Evolutionary conservation across 352 stramenopile species (phyloP).

Genomic region (Saprolegnia parasitica): DNA sequence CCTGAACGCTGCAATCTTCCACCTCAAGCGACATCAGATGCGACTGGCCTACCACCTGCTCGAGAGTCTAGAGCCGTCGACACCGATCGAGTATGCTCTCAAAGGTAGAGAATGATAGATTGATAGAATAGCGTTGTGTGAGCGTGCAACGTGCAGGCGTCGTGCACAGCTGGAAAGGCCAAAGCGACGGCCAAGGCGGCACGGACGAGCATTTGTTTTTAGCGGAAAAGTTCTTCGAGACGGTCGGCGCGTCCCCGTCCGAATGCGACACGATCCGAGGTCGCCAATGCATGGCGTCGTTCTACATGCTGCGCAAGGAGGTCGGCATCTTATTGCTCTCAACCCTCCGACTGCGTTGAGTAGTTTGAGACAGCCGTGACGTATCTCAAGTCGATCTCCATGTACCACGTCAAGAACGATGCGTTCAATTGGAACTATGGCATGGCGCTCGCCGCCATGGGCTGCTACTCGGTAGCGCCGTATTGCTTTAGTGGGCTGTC

Average conservation of each 20-base stretch:
- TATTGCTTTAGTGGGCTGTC: too few species aligned
- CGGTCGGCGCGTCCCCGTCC: constrained; percentile 41
- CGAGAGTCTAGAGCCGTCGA: constrained; percentile 49
- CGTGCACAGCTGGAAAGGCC: constrained; percentile 54
- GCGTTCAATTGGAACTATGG: constrained; percentile 83
- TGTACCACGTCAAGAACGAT: constrained; percentile 49
- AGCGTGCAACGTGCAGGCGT: constrained; percentile 31
- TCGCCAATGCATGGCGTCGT: constrained; percentile 66
- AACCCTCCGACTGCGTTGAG: background rate
- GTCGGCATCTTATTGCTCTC: background rate
- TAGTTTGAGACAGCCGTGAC: constrained; percentile 50
- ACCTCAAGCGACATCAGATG: constrained; percentile 48
- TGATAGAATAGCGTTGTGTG: too few species aligned
- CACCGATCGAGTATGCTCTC: constrained; percentile 41
- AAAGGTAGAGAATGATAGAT: too few species aligned
- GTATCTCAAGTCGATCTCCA: constrained; percentile 62
- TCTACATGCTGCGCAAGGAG: constrained; percentile 61
- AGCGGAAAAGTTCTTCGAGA: constrained; percentile 62
- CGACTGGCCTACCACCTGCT: constrained; percentile 50
- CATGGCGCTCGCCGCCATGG: constrained; percentile 46
- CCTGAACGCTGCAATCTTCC: constrained; percentile 51
- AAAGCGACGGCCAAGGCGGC: constrained; percentile 35
- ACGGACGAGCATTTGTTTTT: constrained; percentile 71
- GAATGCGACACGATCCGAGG: constrained; percentile 63
- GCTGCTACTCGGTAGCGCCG: constrained; percentile 34